A percentile compares a stretch with the other conserved stretches of the same genome.
phyloP scores from a whole-genome alignment of 805 yeast species.

The Metschnikowia koreensis region DNA sequence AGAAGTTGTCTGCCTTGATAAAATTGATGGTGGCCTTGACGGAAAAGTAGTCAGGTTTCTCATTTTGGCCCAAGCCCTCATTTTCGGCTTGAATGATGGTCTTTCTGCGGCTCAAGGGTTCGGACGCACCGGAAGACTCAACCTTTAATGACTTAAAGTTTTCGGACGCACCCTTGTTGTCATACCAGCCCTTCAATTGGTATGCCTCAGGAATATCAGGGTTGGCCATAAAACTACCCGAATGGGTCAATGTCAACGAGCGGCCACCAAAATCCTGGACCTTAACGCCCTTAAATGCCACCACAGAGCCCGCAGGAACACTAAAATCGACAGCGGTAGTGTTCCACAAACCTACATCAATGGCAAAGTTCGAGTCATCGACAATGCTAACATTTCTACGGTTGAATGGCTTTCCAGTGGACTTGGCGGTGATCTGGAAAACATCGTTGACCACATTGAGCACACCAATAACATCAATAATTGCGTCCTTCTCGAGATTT shows the following conservation, averaged over 20 bases:
- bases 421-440: slow-evolving; percentile 76
- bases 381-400: slow-evolving; percentile 87
- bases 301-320: slow-evolving; percentile 72
- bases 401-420: slow-evolving; percentile 87
- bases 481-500: slow-evolving; percentile 64
- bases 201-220: slow-evolving; percentile 91
- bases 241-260: slow-evolving; percentile 73
- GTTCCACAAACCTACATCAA: slow-evolving; percentile 88
- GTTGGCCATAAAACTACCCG: slow-evolving; percentile 71
- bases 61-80: slow-evolving; percentile 69
- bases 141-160: slow-evolving; percentile 60
- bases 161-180: slow-evolving; percentile 66
- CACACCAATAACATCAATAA: slow-evolving; percentile 86
- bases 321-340: slow-evolving; percentile 76
- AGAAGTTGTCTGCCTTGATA: slow-evolving; percentile 70
- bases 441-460: slow-evolving; percentile 73
- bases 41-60: slow-evolving; percentile 75
- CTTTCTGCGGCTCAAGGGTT: slow-evolving; percentile 54
- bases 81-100: slow-evolving; percentile 63
- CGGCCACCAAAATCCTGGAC: slow-evolving; percentile 88
- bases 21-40: slow-evolving; percentile 72
- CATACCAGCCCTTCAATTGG: slow-evolving; percentile 92
- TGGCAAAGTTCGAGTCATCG: slow-evolving; percentile 76
- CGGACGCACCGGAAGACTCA: slow-evolving; percentile 39
- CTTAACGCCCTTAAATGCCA: slow-evolving; percentile 88